These are phyloP conservation scores for Kwoniella sp. DNA, from an alignment of 768 basidiomycete genomes.

Conservation along the genomic window DNA sequence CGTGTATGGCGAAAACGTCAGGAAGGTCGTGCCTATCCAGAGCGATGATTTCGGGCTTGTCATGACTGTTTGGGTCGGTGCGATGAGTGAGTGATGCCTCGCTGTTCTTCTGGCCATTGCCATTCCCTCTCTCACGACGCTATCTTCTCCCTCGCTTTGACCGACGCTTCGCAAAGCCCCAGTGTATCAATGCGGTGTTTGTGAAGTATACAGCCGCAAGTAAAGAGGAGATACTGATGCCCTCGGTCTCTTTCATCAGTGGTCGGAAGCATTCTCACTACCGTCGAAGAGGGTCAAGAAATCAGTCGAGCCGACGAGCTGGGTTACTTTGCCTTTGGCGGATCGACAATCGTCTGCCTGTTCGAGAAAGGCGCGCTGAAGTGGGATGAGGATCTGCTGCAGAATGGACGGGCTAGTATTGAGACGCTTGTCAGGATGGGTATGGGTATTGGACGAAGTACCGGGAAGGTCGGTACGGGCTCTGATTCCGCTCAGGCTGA, in stretches of 20 bases:
- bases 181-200: background rate
- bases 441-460: constrained; percentile 71
- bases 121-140: constrained; percentile 5
- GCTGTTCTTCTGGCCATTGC: background rate
- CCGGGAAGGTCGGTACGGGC: constrained; percentile 8
- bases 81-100: constrained; percentile 53
- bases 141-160: background rate
- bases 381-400: constrained; percentile 88
- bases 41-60: constrained; percentile 86
- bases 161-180: background rate
- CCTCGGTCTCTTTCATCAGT: constrained; percentile 31
- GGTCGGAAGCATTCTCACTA: constrained; percentile 84
- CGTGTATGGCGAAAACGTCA: constrained; percentile 90
- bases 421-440: constrained; percentile 88
- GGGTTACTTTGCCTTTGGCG: constrained; percentile 94
- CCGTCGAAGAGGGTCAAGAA: constrained; percentile 78
- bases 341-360: constrained; percentile 85
- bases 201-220: too few species aligned
- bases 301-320: constrained; percentile 86
- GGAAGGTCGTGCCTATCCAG: constrained; percentile 90
- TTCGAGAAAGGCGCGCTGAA: constrained; percentile 81
- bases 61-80: constrained; percentile 69
- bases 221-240: background rate
- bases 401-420: constrained; percentile 81
- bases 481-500: constrained; percentile 4